Evolutionary conservation across 2,329 filamentous ascomycete genomes (phyloP), one percentile per base, ranked within the genome.

Genomic region (Amauroascus niger): DNA sequence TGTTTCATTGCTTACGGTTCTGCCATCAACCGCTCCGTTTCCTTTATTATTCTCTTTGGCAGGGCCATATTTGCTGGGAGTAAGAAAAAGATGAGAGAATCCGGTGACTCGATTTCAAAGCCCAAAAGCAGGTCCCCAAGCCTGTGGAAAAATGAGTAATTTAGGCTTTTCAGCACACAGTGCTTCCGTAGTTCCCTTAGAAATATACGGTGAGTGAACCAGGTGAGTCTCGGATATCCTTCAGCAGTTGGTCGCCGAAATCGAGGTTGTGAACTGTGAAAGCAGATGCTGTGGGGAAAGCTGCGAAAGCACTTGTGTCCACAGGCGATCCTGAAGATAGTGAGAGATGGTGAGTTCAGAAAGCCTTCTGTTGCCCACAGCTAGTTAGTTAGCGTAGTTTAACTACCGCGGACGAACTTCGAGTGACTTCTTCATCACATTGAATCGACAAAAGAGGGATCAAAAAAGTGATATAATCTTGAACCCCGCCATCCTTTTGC

Each of bases 21-120:
- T 59, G 88, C 87, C 82, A 95, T 90, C 62, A 98, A 80, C 67
- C 93, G 84, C 75, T 98, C 91, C 18, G 93, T 98, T 80, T 98
- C 94, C 75, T 98, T 98, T 67, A 97, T 81, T 67, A 98, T 98
- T 68, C 93, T 81, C 79, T 98, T 98, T 30, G 93, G 91, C 61
- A 98, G 78, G 59, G 88, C 83, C 87, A 72, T 72, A 77, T 16
- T 52, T 39, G 50, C 14, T 37, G 4, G 28, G 2, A 26, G 18
- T 4, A 32, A 26, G 11, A 28, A 49, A 18, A 9, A 11, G 28
- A 18, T 30, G 37, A 40, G 37, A 40, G 16, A 16, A 40, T 6
- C 20, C 39, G 18, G 14, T 14, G 18, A 41, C 8, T 7, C 6
- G n/a, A 22, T 13, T 6, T n/a, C n/a, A n/a, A 41, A 24, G 11